Conservation (phyloP, 1,139 yeast species). For the Geotrichum phurueaensis region DNA sequence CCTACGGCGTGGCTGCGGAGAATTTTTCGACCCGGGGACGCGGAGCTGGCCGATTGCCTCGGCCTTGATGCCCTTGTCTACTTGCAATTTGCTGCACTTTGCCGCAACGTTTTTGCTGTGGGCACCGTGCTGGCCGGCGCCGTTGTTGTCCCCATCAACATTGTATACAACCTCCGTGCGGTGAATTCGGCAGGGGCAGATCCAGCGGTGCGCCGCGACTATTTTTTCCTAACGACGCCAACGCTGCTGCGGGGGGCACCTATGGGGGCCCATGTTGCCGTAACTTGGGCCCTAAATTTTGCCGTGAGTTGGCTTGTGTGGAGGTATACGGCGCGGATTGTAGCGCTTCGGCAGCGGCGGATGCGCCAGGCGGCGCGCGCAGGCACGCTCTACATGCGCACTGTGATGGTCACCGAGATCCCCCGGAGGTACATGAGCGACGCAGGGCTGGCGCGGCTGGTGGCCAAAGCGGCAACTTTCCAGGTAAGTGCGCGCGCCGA, state of each 20-base stretch:
- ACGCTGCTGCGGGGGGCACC: conserved; percentile 32
- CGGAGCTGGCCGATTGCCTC: conserved; percentile 28
- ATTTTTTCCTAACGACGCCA: conserved; percentile 37
- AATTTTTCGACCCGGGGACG: conserved; percentile 28
- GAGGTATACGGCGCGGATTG: conserved; percentile 29
- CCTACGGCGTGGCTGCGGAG: conserved; percentile 31
- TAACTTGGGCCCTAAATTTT: conserved; percentile 32
- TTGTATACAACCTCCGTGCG: conserved; percentile 30
- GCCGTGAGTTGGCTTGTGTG: conserved; percentile 32
- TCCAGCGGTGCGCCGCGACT: conserved; percentile 29
- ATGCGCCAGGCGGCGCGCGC: conserved; percentile 31
- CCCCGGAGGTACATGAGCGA: conserved; percentile 28
- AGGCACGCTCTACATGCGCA: conserved; percentile 30
- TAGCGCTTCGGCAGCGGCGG: conserved; percentile 29
- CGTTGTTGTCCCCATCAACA: conserved; percentile 38
- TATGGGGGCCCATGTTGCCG: conserved; percentile 34
- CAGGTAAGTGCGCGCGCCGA: conserved; percentile 8
- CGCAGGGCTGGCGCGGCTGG: conserved; percentile 30
- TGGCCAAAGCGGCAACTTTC: conserved; percentile 20
- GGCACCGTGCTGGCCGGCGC: conserved; percentile 34
- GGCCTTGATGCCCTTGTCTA: conserved; percentile 39
- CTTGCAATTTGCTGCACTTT: conserved; percentile 33
- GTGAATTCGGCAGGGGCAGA: conserved; percentile 18
- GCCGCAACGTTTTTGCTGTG: conserved; percentile 32
- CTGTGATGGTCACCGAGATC: conserved; percentile 35